Evolutionary conservation across 306 rosid genomes (phyloP).

Genomic region (Cucurbita pepo): DNA sequence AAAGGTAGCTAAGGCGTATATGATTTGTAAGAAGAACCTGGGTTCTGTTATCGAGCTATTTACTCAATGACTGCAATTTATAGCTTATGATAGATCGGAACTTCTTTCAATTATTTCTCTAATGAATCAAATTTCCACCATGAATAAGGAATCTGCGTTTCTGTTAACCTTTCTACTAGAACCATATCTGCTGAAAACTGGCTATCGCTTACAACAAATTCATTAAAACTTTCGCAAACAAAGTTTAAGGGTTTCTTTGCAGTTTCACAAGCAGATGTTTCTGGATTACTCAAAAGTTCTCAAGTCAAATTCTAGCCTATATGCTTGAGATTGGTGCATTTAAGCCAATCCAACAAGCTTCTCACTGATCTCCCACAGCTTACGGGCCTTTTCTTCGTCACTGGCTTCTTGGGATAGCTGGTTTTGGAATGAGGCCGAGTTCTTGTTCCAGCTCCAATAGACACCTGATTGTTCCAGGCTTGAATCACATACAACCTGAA

Average conservation of each 20-base stretch:
- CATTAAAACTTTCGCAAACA: background rate
- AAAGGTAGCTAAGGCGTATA: slow-evolving; percentile 21
- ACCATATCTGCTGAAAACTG: background rate
- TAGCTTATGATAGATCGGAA: background rate
- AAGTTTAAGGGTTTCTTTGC: background rate
- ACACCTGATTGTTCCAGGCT: slow-evolving; percentile 93
- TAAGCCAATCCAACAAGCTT: slow-evolving; percentile 85
- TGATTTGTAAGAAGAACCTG: background rate
- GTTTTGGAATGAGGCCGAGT: slow-evolving; percentile 78
- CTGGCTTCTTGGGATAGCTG: slow-evolving; percentile 85
- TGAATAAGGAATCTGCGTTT: background rate
- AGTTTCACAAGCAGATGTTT: background rate
- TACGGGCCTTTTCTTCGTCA: slow-evolving; percentile 68
- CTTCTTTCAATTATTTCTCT: background rate
- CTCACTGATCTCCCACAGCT: slow-evolving; percentile 87
- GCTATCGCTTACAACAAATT: background rate
- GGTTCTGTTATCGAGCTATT: background rate
- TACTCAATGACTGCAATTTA: background rate
- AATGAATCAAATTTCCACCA: background rate
- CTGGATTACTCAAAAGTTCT: background rate
- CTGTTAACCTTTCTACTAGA: background rate
- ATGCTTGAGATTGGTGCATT: background rate
- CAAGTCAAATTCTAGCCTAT: background rate
- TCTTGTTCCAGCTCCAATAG: slow-evolving; percentile 97
- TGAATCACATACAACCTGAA: slow-evolving; percentile 78